Base-by-base conservation (phyloP, 441 rosid species). In the Theobroma grandiflorum region DNA sequence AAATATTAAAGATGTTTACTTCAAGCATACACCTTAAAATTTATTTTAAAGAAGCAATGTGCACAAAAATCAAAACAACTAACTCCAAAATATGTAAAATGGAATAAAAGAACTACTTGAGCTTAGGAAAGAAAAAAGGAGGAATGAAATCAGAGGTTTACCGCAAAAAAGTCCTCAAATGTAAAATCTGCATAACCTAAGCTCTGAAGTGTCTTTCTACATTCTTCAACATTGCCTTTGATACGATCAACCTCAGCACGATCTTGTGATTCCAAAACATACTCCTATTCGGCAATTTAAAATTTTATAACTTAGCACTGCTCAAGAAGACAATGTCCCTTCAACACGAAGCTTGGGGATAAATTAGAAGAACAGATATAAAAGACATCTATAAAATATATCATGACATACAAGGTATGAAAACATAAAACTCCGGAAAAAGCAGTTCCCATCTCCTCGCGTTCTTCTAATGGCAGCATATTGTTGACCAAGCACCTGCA, bases 101-200 rank as follows among this genome's bases (percentile, higher is more conserved):
- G 63, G 53, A 42, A 61, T 4, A 15, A 40, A 61, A 47, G 43
- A 40, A 15, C 50, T 31, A 43, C 40, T 10, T n/a, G 1, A 43
- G 43, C 58, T 26, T 37, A 37, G 76, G 38, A 33, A 62, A 12
- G 8, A 43, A 10, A 59, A 38, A 22, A 22, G n/a, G 42, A 69
- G 40, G 33, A 57, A 58, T 20, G 31, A 78, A 26, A 14, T 8
- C 42, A 57, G 45, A 33, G 61, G 38, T 31, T 88, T 90, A 95
- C 99, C 91, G 94, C 79, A 81, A 97, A 97, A 85, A 95, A 97
- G 84, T 97, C 99, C 87, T 97, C 99, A 79, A 95, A 97, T 6
- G 99, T 95, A 71, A 97, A 94, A 69, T 97, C 98, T 40, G 91
- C 87, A 84, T 95, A 92, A 47, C 99, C 99, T 87, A 97, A 91